phyloP scores from a whole-genome alignment of 129 eudicot genomes.

The Helianthus annuus region DNA sequence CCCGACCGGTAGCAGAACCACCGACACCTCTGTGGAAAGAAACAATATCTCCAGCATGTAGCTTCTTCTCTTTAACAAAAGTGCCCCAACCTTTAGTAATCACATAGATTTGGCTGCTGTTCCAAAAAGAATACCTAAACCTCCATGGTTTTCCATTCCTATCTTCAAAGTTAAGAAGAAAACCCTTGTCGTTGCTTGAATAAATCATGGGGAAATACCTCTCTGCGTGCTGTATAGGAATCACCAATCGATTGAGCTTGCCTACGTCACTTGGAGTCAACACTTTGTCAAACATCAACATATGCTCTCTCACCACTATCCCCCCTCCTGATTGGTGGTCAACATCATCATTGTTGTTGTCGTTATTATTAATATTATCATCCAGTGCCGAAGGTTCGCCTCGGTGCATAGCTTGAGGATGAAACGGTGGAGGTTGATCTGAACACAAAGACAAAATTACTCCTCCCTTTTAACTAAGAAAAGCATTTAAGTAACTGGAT shows the following conservation, averaged over 20 bases:
- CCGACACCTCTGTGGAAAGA: slow-evolving; percentile 91
- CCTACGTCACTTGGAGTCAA: slow-evolving; percentile 98
- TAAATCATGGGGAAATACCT: slow-evolving; percentile 87
- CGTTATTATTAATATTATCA: background rate
- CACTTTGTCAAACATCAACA: slow-evolving; percentile 78
- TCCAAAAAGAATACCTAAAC: slow-evolving; percentile 93
- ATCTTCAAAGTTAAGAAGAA: slow-evolving; percentile 78
- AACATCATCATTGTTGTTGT: slow-evolving; percentile 6
- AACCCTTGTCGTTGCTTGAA: slow-evolving; percentile 67
- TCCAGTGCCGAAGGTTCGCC: slow-evolving; percentile 20
- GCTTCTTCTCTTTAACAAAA: slow-evolving; percentile 86
- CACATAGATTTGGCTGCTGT: slow-evolving; percentile 95
- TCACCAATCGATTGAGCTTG: slow-evolving; percentile 86
- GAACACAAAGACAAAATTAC: too few relatives aligned
- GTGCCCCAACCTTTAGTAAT: slow-evolving; percentile 98
- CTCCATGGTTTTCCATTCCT: slow-evolving; percentile 86
- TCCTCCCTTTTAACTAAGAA: too few relatives aligned
- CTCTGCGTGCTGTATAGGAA: slow-evolving; percentile 94
- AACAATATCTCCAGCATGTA: slow-evolving; percentile 86
- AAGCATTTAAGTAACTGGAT: too few relatives aligned
- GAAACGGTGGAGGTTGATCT: slow-evolving; percentile 20
- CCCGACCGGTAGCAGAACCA: slow-evolving; percentile 55
- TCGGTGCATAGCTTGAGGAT: slow-evolving; percentile 25
- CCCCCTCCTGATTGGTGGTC: background rate
- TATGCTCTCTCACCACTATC: slow-evolving; percentile 65